Evolutionary conservation across 441 rosid species (phyloP), one percentile per base, ranked within the genome.

Genomic region (Populus hybrid): DNA sequence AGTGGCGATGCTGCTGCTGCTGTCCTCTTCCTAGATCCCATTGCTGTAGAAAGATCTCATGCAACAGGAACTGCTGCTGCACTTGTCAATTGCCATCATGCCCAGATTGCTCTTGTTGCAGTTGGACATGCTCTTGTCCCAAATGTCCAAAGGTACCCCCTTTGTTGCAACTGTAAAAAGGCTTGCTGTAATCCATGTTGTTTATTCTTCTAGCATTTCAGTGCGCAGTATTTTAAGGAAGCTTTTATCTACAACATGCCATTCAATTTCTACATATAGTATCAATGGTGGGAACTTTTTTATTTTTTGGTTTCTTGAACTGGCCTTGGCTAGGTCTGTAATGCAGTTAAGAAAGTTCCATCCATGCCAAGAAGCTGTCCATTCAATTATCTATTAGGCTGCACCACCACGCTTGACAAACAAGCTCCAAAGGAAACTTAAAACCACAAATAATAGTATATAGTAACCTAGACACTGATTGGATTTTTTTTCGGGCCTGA

Each of bases 111-210:
- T 76, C 88, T 74, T 88, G 86, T 76, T 86, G 88, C 87, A 79
- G 77, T 73, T 78, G 81, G 73, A 81, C 76, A 77, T 89, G 83
- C 76, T 79, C 88, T 26, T 74, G 80, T 73, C 92, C 83, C 76
- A 90, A 78, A 79, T 90, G 90, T 79, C 87, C 91, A 4, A 89
- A 88, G 86, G 78, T 83, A 79, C 78, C 77, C 76, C 75, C 78
- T 6, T 33, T 33, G 88, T 71, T 85, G 80, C 82, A 81, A 84
- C 75, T 90, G 93, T 88, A 84, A 79, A 86, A 86, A 84, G 61
- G 65, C 59, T 9, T 56, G 56, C 56, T 88, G 94, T 83, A 88
- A 90, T 76, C 91, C 91, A 50, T 84, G 93, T 75, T 90, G 86
- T 82, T 76, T 86, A 68, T 84, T 86, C 53, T 86, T 84, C 79